Conservation (phyloP, 768 basidiomycete genomes). For the Arthromyces matolae region DNA sequence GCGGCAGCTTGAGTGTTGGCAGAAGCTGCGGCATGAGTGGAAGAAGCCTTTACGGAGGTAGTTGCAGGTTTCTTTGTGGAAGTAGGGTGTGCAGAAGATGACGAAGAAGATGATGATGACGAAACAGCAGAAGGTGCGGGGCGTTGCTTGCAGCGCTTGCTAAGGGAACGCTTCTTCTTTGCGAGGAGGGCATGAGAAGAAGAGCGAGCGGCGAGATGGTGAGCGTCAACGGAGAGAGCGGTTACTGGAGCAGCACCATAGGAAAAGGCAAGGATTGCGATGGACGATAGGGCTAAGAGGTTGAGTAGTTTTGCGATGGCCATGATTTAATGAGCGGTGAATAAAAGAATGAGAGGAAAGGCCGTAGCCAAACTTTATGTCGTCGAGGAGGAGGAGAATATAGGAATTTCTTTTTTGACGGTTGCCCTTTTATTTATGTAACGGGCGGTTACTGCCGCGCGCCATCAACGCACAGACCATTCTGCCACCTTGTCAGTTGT, state of each 20-base stretch:
- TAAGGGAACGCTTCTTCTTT: conserved; percentile 46
- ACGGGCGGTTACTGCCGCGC: conserved; percentile 19
- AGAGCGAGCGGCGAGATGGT: conserved; percentile 41
- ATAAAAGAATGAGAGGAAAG: conserved; percentile 25
- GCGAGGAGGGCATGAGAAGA: conserved; percentile 43
- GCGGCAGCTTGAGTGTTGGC: conserved; percentile 10
- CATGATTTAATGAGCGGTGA: conserved; percentile 30
- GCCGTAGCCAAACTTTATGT: conserved; percentile 24
- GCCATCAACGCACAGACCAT: conserved; percentile 19
- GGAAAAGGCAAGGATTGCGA: conserved; percentile 54
- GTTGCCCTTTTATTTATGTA: conserved; percentile 10
- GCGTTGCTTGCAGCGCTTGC: conserved; percentile 57
- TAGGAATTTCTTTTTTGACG: conserved; percentile 3
- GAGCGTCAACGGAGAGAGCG: conserved; percentile 47
- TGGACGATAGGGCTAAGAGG: conserved; percentile 53
- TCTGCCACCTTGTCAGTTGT: too few species aligned
- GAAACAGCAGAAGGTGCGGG: conserved; percentile 27
- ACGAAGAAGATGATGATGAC: too few species aligned
- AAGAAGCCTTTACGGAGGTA: not conserved
- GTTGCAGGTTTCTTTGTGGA: conserved; percentile 18
- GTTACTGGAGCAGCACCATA: conserved; percentile 42
- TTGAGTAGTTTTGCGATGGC: conserved; percentile 50
- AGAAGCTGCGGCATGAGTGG: conserved; percentile 15
- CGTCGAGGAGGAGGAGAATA: conserved; percentile 16
- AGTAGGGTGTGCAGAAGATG: too few species aligned